Percentiles rank a stretch among this genome's conserved stretches.
These are phyloP conservation scores for Citrus trifoliata DNA, from an alignment of 345 rosid species.

Conservation along the genomic window DNA sequence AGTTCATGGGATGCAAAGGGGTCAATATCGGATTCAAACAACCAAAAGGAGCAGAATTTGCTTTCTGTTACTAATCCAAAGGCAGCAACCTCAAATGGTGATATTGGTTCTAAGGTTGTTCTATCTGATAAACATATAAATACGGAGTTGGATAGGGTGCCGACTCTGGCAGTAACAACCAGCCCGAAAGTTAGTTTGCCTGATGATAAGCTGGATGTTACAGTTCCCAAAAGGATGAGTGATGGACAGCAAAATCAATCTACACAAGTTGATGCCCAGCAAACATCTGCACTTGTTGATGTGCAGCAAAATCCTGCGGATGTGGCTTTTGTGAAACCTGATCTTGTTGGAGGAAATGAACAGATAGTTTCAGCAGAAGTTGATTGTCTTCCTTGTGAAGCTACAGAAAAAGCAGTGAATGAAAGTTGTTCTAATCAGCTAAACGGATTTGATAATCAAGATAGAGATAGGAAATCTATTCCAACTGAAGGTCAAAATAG, in stretches of 20 bases:
- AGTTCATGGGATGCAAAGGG: conserved; percentile 57
- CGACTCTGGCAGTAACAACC: conserved; percentile 31
- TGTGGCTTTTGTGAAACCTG: conserved; percentile 41
- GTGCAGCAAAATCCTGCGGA: conserved; percentile 24
- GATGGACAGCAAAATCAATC: conserved; percentile 29
- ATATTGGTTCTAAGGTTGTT: conserved; percentile 38
- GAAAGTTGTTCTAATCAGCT: conserved; percentile 31
- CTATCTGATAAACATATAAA: conserved; percentile 41
- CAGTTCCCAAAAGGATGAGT: conserved; percentile 30
- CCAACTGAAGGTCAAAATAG: conserved; percentile 39
- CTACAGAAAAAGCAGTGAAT: conserved; percentile 34
- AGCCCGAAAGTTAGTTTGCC: conserved; percentile 36
- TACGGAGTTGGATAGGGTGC: conserved; percentile 44
- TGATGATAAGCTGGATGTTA: conserved; percentile 37
- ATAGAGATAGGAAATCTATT: conserved; percentile 33
- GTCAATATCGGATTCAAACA: conserved; percentile 48
- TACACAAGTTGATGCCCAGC: conserved; percentile 29
- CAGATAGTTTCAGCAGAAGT: conserved; percentile 35
- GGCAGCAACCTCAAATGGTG: conserved; percentile 57
- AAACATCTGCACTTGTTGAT: conserved; percentile 29
- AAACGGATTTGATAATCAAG: conserved; percentile 42
- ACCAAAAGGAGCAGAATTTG: conserved; percentile 52
- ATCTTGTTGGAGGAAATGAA: conserved; percentile 39
- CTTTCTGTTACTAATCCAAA: conserved; percentile 43
- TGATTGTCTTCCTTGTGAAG: conserved; percentile 35